phyloP scores from a whole-genome alignment of 1,139 yeast species.

The Nematodospora anomalae region DNA sequence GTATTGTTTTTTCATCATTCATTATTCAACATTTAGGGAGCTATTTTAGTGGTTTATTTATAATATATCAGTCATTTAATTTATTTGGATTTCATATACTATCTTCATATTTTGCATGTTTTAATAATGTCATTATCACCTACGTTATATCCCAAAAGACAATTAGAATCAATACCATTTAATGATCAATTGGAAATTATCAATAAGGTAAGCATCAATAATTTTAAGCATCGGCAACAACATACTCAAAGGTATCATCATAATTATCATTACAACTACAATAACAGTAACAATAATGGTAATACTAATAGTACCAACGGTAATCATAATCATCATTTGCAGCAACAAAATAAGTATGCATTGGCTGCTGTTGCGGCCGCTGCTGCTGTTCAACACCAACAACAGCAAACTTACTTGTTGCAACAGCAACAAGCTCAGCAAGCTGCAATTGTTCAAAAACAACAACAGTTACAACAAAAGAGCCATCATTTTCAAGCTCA shows the following conservation, averaged over 20 bases:
- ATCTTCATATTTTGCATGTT: conserved; percentile 1
- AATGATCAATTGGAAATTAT: conserved; percentile 30
- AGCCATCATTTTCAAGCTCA: conserved; percentile 5
- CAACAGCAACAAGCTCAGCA: conserved; percentile 18
- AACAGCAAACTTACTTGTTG: conserved; percentile 20
- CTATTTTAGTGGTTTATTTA: conserved; percentile 1
- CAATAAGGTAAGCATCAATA: conserved; percentile 16
- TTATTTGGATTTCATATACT: conserved; percentile 2
- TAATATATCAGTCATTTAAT: background rate
- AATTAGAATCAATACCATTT: conserved; percentile 31
- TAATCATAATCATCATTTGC: conserved; percentile 13
- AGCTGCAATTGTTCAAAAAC: conserved; percentile 13
- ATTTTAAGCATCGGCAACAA: conserved; percentile 16
- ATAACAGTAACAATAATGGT: conserved; percentile 9
- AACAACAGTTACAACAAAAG: conserved; percentile 16
- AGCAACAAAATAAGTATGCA: conserved; percentile 25
- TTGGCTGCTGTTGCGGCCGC: conserved; percentile 34
- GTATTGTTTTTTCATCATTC: no score
- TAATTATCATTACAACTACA: conserved; percentile 10
- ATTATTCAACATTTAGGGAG: background rate
- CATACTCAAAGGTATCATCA: conserved; percentile 11
- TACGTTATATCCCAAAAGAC: conserved; percentile 26
- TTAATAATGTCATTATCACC: conserved; percentile 11
- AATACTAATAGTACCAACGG: conserved; percentile 9
- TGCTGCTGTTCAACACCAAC: conserved; percentile 29